Evolutionary conservation across 352 stramenopile species (phyloP).

Genomic region (Nothophytophthora sp.): DNA sequence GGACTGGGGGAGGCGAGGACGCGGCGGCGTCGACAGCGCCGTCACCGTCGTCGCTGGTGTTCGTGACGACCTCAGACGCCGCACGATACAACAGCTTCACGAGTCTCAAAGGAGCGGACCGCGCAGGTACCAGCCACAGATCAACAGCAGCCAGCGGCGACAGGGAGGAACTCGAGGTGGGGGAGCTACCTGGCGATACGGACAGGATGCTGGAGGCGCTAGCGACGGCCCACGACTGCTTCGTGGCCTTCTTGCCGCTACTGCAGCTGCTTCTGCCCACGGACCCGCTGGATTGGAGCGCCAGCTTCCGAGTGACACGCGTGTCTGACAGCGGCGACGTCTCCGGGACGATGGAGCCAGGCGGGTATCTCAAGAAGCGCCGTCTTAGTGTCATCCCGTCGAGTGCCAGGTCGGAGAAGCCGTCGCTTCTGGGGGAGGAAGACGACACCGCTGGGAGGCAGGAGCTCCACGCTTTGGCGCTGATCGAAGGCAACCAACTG

Average conservation of each 20-base stretch:
- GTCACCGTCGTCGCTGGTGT: background rate
- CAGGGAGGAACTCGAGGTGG: conserved; percentile 3
- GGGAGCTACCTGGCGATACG: conserved; percentile 12
- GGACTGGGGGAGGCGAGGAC: background rate
- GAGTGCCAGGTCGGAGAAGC: too few relatives aligned
- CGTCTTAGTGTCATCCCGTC: too few relatives aligned
- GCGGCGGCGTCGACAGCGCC: background rate
- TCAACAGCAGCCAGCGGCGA: background rate
- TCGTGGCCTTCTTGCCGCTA: conserved; percentile 39
- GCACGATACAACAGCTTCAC: too few relatives aligned
- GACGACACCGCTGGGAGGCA: too few relatives aligned
- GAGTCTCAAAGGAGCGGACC: background rate
- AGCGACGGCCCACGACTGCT: conserved; percentile 30
- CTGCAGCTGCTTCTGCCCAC: conserved; percentile 36
- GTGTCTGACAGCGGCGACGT: background rate
- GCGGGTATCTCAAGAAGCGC: background rate
- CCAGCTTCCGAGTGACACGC: conserved; percentile 14
- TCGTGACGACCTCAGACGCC: background rate
- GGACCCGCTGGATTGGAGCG: conserved; percentile 35
- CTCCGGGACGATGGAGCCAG: background rate
- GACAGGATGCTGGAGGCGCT: conserved; percentile 30
- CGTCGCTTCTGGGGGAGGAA: too few relatives aligned
- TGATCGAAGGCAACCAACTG: background rate
- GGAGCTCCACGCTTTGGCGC: background rate
- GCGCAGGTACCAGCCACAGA: background rate